Base-by-base conservation (phyloP, 257 asterid species). In the Penstemon eatonii region DNA sequence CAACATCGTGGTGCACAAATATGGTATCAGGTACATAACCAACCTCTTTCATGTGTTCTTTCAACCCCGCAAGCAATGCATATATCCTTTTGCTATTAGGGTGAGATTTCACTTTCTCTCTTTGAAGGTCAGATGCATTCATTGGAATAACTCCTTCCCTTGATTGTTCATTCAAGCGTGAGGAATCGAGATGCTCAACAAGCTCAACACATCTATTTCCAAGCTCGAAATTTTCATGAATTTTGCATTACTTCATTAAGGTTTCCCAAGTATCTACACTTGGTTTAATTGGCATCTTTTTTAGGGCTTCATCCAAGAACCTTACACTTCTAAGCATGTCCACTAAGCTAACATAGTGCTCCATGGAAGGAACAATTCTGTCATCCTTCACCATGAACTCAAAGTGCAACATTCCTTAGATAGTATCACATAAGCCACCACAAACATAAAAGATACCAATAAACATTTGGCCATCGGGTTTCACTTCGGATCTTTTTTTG, bases 1-100 rank as follows among this genome's bases (percentile, higher is more conserved):
- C 96, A 5, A 92, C 83, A 69, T 92, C 96, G 75, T 92, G 98
- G 56, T 89, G 90, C 85, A 92, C 96, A 47, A 79, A 85, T 68
- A 77, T 92, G 7, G 77, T 63, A 54, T 92, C 95, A 3, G 96
- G 86, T 3, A 87, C 55, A 68, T 92, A 92, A 68, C 98, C 96
- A 3, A 60, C 79, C 70, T 89, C 98, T 68, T 86, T 87, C 91
- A 92, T 79, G 40, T 89, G 95, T 75, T 87, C 80, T 83, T 71
- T 86, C 80, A 92, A 67, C 53, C 89, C 86, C 68, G 81, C 40
- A 60, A 89, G 95, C 70, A 89, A 1, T 25, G 33, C 2, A 25
- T 25, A 25, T 25, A 25, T 25, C 33, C 1, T 25, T 25, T 25
- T 2, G 33, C 33, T 25, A 25, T 25, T 2, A 25, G 33, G 33